phyloP scores from a whole-genome alignment of 2,329 filamentous ascomycete species.

The Fusarium albidum region DNA sequence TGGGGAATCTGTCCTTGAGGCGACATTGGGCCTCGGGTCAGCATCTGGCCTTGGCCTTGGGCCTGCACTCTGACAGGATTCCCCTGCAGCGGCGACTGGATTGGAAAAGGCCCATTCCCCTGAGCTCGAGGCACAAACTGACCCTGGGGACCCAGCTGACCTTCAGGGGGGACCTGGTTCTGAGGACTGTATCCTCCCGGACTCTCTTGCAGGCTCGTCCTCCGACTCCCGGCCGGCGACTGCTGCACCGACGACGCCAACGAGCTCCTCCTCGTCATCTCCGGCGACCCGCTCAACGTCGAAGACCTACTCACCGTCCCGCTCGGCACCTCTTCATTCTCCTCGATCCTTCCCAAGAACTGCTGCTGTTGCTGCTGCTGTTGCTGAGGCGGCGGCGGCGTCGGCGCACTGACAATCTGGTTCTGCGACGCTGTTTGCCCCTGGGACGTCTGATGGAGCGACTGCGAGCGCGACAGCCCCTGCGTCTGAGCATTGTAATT shows the following conservation, averaged over 20 bases:
- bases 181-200: slow-evolving; percentile 9
- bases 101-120: slow-evolving; percentile 1
- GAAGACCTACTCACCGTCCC: slow-evolving; percentile 30
- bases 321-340: slow-evolving; percentile 33
- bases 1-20: slow-evolving; percentile 13
- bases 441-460: slow-evolving; percentile 25
- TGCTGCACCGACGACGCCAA: slow-evolving; percentile 25
- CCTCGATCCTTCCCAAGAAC: slow-evolving; percentile 37
- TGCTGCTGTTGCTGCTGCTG: slow-evolving; percentile 23
- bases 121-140: slow-evolving; percentile 13
- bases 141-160: slow-evolving; percentile 2
- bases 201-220: slow-evolving; percentile 35
- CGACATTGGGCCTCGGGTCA: slow-evolving; percentile 1
- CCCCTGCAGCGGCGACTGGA: slow-evolving; percentile 19
- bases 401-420: slow-evolving; percentile 6
- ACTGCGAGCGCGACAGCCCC: slow-evolving; percentile 20
- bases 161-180: slow-evolving; percentile 8
- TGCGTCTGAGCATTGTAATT: slow-evolving; percentile 4
- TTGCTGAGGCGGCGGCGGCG: slow-evolving; percentile 11
- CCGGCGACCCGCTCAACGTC: slow-evolving; percentile 19
- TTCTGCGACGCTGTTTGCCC: slow-evolving; percentile 10
- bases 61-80: slow-evolving; percentile 31
- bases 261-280: slow-evolving; percentile 25
- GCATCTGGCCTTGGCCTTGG: slow-evolving; percentile 14
- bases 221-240: slow-evolving; percentile 31